Evolutionary conservation across 2,329 filamentous ascomycete genomes (phyloP), one percentile per base, ranked within the genome.

Genomic region (Sporothrix curviconia): DNA sequence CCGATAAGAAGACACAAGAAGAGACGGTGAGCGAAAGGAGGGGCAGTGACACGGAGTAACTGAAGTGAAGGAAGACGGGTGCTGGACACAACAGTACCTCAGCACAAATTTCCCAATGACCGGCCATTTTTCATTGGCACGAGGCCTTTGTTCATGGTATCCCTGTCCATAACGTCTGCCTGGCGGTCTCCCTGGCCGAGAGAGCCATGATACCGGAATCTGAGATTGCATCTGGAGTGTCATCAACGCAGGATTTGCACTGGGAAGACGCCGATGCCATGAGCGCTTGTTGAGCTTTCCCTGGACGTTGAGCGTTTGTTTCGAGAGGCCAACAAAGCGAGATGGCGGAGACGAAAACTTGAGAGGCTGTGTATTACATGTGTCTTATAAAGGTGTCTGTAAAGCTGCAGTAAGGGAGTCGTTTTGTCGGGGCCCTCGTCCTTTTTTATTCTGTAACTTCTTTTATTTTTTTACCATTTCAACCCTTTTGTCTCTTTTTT

Each of bases 191-290:
- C 19, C 39, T 34, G 39, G 51, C 39, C 40, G 40, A 22, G 52
- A 46, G 40, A 46, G 52, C 55, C 55, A 25, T 40, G 30, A 39
- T 15, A 30, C 30, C 36, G 49, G 54, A 40, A 56, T 39, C 55
- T 43, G 52, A 24, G 15, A 28, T 19, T 15, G 34, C 9, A n/a
- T 25, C 19, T 51, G 44, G 43, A 14, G 28, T 34, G 34, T 37
- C n/a, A n/a, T n/a, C n/a, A n/a, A n/a, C n/a, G n/a, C n/a, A n/a
- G n/a, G 53, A 47, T 55, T 25, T 55, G 9, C 53, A 55, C 30
- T 28, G 7, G 52, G 30, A n/a, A 32, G 52, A 36, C 22, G 39
- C 15, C 39, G 37, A 40, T 22, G 24, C 19, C 12, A 34, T 15
- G 22, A 12, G 12, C 11, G 37, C 24, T 7, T 12, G 28, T n/a